These are phyloP conservation scores for Dissophora ornata DNA, from an alignment of 192 early-diverging fungal species.

Conservation along the genomic window DNA sequence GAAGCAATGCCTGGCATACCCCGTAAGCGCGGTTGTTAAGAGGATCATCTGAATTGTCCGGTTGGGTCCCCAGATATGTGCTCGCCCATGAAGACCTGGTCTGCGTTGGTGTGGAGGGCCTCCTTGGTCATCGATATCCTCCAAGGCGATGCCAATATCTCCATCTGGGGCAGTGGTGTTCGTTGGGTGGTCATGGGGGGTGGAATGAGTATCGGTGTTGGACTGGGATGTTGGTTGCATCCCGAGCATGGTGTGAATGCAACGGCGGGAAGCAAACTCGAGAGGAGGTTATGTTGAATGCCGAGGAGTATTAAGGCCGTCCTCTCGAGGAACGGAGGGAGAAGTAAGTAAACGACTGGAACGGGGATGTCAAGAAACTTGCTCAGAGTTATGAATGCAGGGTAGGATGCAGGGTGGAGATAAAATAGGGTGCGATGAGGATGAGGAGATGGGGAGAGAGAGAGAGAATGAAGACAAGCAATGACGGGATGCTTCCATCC, in stretches of 20 bases:
- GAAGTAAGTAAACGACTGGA: neutral
- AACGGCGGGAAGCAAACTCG: neutral
- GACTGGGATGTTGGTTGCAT: neutral
- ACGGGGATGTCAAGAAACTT: neutral
- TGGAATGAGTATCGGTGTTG: neutral
- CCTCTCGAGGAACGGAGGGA: neutral
- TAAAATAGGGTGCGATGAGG: neutral
- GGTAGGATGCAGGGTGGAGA: too few relatives aligned
- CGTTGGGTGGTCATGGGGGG: too few relatives aligned
- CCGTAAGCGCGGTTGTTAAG: conserved; percentile 66
- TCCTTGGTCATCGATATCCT: neutral
- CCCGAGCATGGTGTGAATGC: conserved; percentile 1
- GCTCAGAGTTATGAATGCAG: neutral
- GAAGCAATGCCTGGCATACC: conserved; percentile 32
- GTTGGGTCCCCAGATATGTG: conserved; percentile 54
- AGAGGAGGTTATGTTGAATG: neutral
- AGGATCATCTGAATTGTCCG: conserved; percentile 61
- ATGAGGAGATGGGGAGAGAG: neutral
- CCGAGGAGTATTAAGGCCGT: neutral
- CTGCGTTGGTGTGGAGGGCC: neutral
- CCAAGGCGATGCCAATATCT: neutral
- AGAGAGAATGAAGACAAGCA: neutral
- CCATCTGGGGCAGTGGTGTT: too few relatives aligned
- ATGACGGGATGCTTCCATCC: too few relatives aligned
- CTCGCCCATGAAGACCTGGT: conserved; percentile 42